Conservation (phyloP, 768 basidiomycete genomes). For the Mycena epipterygia region DNA sequence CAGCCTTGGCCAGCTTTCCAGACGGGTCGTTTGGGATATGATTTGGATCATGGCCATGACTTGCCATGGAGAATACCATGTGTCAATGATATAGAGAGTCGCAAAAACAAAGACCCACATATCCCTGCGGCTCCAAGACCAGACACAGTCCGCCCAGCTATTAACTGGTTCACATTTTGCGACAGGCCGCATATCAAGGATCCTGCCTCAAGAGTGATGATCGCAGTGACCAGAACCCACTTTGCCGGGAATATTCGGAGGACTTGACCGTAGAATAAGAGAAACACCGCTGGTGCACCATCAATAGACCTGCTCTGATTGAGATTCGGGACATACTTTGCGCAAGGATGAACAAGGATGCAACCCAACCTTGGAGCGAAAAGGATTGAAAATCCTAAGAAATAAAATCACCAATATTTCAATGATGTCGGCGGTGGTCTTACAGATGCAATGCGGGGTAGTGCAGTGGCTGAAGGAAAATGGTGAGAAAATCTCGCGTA, state of each 20-base stretch:
- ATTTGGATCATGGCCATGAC: slow-evolving; percentile 42
- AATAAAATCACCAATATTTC: background rate
- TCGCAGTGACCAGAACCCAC: slow-evolving; percentile 9
- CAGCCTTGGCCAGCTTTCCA: slow-evolving; percentile 45
- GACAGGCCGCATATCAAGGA: slow-evolving; percentile 50
- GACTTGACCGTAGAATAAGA: slow-evolving; percentile 26
- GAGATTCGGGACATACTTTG: too few relatives aligned
- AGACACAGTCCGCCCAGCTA: slow-evolving; percentile 16
- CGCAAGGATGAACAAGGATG: background rate
- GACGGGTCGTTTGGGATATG: slow-evolving; percentile 49
- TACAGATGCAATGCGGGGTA: slow-evolving; percentile 19
- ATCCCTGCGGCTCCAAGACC: slow-evolving; percentile 33
- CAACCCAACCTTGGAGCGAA: background rate
- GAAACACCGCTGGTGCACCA: too few relatives aligned
- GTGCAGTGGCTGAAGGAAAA: slow-evolving; percentile 22
- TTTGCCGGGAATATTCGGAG: slow-evolving; percentile 24
- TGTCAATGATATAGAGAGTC: too few relatives aligned
- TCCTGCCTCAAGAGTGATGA: slow-evolving; percentile 19
- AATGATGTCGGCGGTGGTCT: background rate
- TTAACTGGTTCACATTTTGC: slow-evolving; percentile 14
- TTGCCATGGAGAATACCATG: background rate
- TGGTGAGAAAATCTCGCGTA: too few relatives aligned
- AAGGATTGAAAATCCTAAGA: slow-evolving; percentile 3
- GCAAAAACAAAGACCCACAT: slow-evolving; percentile 52
- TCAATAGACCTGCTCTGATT: too few relatives aligned